Evolutionary conservation across 768 basidiomycete species (phyloP), one percentile per base, ranked within the genome.

Genomic region (Auricularia auricula-judae): DNA sequence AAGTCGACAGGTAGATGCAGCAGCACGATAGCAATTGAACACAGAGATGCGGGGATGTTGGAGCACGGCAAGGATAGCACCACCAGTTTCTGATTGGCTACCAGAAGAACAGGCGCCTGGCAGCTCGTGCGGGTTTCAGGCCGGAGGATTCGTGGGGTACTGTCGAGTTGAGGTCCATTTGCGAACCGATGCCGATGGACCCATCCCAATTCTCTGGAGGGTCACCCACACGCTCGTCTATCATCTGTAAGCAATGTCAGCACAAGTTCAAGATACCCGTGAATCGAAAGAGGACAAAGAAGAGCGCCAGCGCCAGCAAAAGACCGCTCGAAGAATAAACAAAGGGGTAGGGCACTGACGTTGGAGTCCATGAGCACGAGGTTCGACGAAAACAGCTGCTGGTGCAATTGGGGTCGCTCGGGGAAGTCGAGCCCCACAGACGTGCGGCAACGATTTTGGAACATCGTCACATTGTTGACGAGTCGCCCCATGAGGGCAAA

Each of bases 401-500:
- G 79, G 58, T 79, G 72, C 62, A 93, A 79, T 47, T 77, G 75
- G 2, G 70, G 70, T 58, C 86, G 82, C 58, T 85, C 82, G n/a
- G 75, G 75, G 71, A 88, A 87, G 54, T 79, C 77, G 68, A 89
- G 89, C 58, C 86, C 84, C 58, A 71, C 73, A 3, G 82, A 77
- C 18, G 64, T 72, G 61, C 82, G 82, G 71, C 89, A 92, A 65
- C 89, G 85, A 10, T 82, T 75, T 75, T 96, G 93, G 69, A 88
- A 93, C 66, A 88, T 83, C 0, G 82, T 81, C 4, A 93, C 88
- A 69, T 82, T 85, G 62, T 84, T 82, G 64, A 96, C 85, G 70
- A 94, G 93, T 66, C 86, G 82, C 36, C 88, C 94, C 78, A 98
- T 89, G 83, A 93, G 88, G 68, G 88, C 89, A 75, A 90, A 97